phyloP scores from a whole-genome alignment of 116 monocot genomes.

The Iris pallida region DNA sequence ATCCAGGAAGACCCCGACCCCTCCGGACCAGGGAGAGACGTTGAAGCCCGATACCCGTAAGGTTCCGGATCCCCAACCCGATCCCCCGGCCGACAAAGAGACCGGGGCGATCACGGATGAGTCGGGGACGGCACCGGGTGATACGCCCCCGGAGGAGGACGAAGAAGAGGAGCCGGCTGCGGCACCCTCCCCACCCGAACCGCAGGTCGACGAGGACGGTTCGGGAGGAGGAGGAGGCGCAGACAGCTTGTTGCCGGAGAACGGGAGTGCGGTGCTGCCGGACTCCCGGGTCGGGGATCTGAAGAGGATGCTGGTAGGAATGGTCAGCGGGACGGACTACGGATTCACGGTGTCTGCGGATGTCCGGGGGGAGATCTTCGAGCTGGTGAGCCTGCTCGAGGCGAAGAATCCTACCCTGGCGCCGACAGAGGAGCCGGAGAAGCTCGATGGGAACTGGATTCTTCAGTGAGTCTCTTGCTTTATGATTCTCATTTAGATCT shows the following conservation, averaged over 20 bases:
- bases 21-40: no score
- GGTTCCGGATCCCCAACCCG: no score
- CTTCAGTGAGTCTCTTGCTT: slow-evolving; percentile 54
- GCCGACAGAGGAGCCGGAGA: slow-evolving; percentile 42
- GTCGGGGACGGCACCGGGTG: slow-evolving; percentile 18
- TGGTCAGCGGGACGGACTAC: slow-evolving; percentile 62
- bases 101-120: slow-evolving; percentile 8
- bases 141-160: slow-evolving; percentile 5
- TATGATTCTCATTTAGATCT: neutral
- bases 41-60: no score
- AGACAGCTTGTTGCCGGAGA: neutral
- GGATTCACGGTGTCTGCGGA: slow-evolving; percentile 63
- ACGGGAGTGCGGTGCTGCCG: slow-evolving; percentile 7
- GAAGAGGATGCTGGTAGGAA: slow-evolving; percentile 74
- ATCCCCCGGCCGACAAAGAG: neutral
- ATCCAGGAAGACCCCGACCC: no score
- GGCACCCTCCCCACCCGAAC: slow-evolving; percentile 18
- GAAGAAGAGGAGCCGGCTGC: slow-evolving; percentile 10
- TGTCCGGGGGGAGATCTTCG: slow-evolving; percentile 68
- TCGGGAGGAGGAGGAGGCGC: slow-evolving; percentile 36
- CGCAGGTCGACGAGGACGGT: slow-evolving; percentile 48
- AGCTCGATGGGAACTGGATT: slow-evolving; percentile 90
- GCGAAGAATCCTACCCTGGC: slow-evolving; percentile 63
- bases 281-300: slow-evolving; percentile 21
- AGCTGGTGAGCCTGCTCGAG: slow-evolving; percentile 79